Base-by-base conservation (phyloP, 148 eudicot genomes). In the Fagopyrum tataricum region DNA sequence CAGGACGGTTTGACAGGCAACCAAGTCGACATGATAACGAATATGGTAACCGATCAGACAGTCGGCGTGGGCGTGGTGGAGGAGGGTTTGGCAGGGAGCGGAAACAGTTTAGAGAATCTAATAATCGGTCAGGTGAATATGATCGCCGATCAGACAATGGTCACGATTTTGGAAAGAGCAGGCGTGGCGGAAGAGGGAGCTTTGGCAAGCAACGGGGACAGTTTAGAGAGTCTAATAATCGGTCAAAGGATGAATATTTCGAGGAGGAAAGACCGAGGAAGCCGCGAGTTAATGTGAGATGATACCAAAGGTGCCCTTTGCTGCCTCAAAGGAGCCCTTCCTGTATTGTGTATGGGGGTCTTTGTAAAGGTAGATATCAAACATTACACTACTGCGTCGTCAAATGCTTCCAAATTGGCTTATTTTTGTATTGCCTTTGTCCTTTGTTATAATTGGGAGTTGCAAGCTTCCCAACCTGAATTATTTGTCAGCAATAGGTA, bases 251-350 rank as follows among this genome's bases (percentile, higher is more conserved):
- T 49, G 73, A 79, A 77, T 77, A 81, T 61, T 55, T 62, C 41
- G 80, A 75, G 39, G 81, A 81, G 4, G 96, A 84, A 24, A 81
- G 86, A 62, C 75, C 74, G 55, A 75, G 49, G 70, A 83, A 85
- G 82, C 85, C 76, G 12, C 84, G 91, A 51, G 68, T 74, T 12
- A 88, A 86, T 72, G 88, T 85, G 11, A 73, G 93, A 79, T 89
- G 82, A 89, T 40, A 64, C 67, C 4, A 44, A 44, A 44, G 7
- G 7, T 44, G 47, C 11, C 47, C 47, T 44, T 44, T 44, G 47
- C 47, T 10, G 47, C 37, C 37, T 31, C 37, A 31, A 31, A 31
- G 37, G 37, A 31, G 37, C 37, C 37, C 37, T 31, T 31, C 10
- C 21, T 51, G 0, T 6, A 51, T 17, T 4, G 55, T 13, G 55